Evolutionary conservation across 768 basidiomycete genomes (phyloP).

Genomic region (Scleroderma citrinum): DNA sequence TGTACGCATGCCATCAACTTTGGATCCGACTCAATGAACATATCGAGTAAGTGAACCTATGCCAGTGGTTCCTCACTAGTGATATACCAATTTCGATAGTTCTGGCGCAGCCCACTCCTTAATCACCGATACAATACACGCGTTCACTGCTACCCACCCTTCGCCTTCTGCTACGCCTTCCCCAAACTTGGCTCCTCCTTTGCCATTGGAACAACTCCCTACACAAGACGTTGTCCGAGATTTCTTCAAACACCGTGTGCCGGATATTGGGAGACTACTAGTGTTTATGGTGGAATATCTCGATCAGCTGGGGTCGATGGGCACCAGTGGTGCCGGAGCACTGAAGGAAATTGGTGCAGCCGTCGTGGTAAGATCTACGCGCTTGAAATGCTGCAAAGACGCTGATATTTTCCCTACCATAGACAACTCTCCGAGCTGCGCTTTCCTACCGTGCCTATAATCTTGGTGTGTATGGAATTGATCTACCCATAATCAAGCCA

Average conservation of each 20-base stretch:
- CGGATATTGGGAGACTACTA: conserved; percentile 62
- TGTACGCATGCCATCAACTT: conserved; percentile 73
- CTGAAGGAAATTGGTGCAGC: conserved; percentile 39
- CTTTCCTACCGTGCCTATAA: conserved; percentile 72
- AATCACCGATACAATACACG: conserved; percentile 63
- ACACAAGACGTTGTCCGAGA: conserved; percentile 74
- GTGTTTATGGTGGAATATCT: conserved; percentile 46
- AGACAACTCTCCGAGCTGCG: conserved; percentile 73
- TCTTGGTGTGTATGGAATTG: conserved; percentile 70
- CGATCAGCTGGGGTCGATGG: conserved; percentile 17
- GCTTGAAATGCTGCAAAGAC: background rate
- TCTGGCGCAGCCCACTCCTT: conserved; percentile 53
- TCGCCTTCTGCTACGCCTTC: conserved; percentile 10
- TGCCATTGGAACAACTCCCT: conserved; percentile 40
- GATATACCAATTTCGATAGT: conserved; percentile 27
- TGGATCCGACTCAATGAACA: conserved; percentile 75
- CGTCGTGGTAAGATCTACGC: conserved; percentile 48
- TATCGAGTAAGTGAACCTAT: conserved; percentile 43
- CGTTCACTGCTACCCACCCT: conserved; percentile 49
- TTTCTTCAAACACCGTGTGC: conserved; percentile 73
- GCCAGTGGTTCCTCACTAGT: background rate
- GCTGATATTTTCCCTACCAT: background rate
- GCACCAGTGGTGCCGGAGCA: conserved; percentile 17
- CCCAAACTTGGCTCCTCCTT: conserved; percentile 16
- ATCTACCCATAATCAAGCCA: conserved; percentile 60